Evolutionary conservation across 306 rosid species (phyloP).

Genomic region (Cicer cuneatum): DNA sequence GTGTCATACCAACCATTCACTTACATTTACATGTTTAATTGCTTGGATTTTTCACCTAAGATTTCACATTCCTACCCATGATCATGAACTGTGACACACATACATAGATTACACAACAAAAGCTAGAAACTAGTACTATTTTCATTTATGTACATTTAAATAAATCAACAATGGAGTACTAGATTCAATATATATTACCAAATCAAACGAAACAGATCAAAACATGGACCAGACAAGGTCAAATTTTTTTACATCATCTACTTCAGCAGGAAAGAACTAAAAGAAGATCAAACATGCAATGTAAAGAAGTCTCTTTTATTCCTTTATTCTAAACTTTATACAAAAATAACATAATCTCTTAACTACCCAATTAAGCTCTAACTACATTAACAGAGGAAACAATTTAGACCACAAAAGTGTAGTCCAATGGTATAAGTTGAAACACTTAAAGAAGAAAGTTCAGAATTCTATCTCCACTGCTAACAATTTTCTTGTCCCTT

Average conservation of each 20-base stretch:
- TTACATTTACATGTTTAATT: too few species aligned
- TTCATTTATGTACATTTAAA: slow-evolving; percentile 11
- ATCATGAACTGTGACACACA: slow-evolving; percentile 44
- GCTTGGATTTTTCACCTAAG: slow-evolving; percentile 39
- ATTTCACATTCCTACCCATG: slow-evolving; percentile 48
- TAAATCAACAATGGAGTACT: background rate
- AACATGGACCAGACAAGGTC: slow-evolving; percentile 16
- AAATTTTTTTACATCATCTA: background rate
- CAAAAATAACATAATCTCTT: slow-evolving; percentile 43
- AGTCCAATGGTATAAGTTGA: too few species aligned
- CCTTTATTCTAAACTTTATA: slow-evolving; percentile 37
- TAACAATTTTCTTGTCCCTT: too few species aligned
- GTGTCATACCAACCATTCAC: too few species aligned
- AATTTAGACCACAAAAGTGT: background rate
- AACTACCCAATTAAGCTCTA: slow-evolving; percentile 35
- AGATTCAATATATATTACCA: background rate
- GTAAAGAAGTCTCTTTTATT: slow-evolving; percentile 24
- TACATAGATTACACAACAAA: background rate
- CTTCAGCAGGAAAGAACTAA: background rate
- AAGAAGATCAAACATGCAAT: slow-evolving; percentile 25
- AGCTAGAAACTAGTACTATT: slow-evolving; percentile 12
- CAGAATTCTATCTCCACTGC: too few species aligned
- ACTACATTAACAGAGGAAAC: slow-evolving; percentile 44
- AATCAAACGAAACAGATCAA: slow-evolving; percentile 35
- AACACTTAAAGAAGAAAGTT: too few species aligned